These are phyloP conservation scores for Diaporthe ilicicola DNA, from an alignment of 2,329 filamentous ascomycete species.

Conservation along the genomic window DNA sequence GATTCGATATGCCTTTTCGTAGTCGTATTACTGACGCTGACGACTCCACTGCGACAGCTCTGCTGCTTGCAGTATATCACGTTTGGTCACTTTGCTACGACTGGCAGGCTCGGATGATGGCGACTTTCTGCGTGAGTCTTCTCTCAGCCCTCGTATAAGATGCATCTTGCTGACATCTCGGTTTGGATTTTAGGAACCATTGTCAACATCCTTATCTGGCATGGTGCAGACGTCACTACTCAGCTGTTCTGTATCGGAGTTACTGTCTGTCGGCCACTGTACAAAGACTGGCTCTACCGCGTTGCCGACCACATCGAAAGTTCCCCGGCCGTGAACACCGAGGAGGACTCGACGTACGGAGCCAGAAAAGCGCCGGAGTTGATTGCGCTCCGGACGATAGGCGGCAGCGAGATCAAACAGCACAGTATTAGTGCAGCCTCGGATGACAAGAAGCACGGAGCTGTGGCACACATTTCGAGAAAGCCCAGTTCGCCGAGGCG, in stretches of 20 bases:
- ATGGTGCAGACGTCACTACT: conserved; percentile 28
- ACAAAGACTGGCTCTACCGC: conserved; percentile 31
- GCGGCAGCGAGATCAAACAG: not conserved
- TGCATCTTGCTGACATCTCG: not conserved
- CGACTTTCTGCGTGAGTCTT: conserved; percentile 22
- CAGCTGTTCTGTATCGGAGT: conserved; percentile 28
- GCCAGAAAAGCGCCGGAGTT: not conserved
- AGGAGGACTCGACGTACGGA: not conserved
- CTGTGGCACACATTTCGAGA: not conserved
- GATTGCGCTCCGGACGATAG: conserved; percentile 29
- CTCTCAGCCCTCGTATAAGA: too few relatives aligned
- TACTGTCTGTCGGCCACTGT: conserved; percentile 31
- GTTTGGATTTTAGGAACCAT: conserved; percentile 1
- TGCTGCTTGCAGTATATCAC: conserved; percentile 24
- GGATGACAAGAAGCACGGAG: not conserved
- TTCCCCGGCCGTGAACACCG: not conserved
- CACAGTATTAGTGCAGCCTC: not conserved
- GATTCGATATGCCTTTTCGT: too few relatives aligned
- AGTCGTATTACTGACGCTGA: not conserved
- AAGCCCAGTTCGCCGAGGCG: conserved; percentile 9
- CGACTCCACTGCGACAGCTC: not conserved
- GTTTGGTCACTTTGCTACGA: not conserved
- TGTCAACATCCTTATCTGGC: conserved; percentile 29
- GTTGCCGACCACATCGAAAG: conserved; percentile 21
- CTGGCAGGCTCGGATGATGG: not conserved